Conservation (phyloP, 192 early-diverging fungal species). For the Physocladia obscura region DNA sequence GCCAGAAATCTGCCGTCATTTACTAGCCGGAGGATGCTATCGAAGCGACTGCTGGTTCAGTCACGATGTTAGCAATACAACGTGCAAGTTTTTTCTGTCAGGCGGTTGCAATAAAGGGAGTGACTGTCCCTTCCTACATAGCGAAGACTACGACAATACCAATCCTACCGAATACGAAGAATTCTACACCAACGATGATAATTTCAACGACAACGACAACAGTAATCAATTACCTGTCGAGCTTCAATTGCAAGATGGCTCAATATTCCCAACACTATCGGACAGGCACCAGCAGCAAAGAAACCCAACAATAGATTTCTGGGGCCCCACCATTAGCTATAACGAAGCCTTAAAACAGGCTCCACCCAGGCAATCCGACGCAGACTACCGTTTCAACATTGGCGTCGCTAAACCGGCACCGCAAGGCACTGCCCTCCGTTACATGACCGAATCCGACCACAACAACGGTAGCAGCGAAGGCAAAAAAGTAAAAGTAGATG, state of each 20-base stretch:
- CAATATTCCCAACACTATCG: background rate
- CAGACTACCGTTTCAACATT: background rate
- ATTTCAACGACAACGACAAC: background rate
- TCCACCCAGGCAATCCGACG: background rate
- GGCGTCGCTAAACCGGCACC: constrained; percentile 3
- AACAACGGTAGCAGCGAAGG: background rate
- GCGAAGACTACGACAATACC: background rate
- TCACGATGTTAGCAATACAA: constrained; percentile 40
- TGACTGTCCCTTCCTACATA: constrained; percentile 47
- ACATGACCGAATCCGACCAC: background rate
- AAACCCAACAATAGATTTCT: constrained; percentile 32
- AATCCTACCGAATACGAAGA: background rate
- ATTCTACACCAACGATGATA: background rate
- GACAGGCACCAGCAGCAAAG: too few relatives aligned
- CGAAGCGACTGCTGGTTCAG: constrained; percentile 55
- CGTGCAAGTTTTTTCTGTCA: constrained; percentile 52
- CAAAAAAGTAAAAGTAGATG: background rate
- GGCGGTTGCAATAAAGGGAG: constrained; percentile 46
- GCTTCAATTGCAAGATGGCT: background rate
- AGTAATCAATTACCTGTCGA: background rate
- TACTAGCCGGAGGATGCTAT: constrained; percentile 45
- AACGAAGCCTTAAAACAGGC: constrained; percentile 28
- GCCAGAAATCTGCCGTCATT: constrained; percentile 47
- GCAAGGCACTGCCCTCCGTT: constrained; percentile 3
- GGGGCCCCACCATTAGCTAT: constrained; percentile 38